Evolutionary conservation across 2,329 filamentous ascomycete genomes (phyloP), one percentile per base, ranked within the genome.

Genomic region (Fusarium palustre): DNA sequence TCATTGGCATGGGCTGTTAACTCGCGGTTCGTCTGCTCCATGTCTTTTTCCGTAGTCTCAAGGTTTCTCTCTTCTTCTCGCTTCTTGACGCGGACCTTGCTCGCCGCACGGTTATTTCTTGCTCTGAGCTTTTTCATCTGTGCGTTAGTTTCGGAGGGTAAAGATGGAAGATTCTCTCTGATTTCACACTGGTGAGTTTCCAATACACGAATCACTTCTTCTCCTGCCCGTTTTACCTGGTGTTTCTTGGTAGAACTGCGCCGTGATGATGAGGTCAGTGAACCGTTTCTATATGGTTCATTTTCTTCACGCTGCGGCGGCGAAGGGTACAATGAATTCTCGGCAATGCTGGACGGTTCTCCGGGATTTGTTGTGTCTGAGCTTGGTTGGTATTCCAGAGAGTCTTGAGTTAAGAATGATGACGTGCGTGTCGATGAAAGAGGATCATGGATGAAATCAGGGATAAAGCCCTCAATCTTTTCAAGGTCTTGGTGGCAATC

Each of bases 101-200:
- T 41, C 3, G 57, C 25, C 1, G 57, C 57, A 4, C 52, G 57
- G 4, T 36, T 31, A 10, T 59, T 59, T 12, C 28, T 58, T 15
- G 47, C 53, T 13, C 34, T 57, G 2, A 33, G 34, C n/a, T 58
- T 59, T 7, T 6, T 46, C 4, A n/a, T 7, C 3, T 46, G 24
- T 10, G 8, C 12, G 9, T 4, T 20, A 2, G 7, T 6, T 31
- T 16, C n/a, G 9, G 47, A 13, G 16, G 11, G 15, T 3, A 8
- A 11, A n/a, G n/a, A 12, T 5, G 18, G 7, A 9, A n/a, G 3
- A 10, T 16, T 18, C 12, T 36, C 20, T 9, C 3, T 11, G 20
- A 5, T 22, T 15, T n/a, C 7, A 16, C 3, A 15, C 5, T 20
- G n/a, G 2, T 53, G 13, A 2, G 1, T 42, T 11, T 18, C 15